A percentile compares a stretch with the other conserved stretches of the same genome.
phyloP scores from a whole-genome alignment of 306 rosid genomes.

The Adenanthera pavonina region DNA sequence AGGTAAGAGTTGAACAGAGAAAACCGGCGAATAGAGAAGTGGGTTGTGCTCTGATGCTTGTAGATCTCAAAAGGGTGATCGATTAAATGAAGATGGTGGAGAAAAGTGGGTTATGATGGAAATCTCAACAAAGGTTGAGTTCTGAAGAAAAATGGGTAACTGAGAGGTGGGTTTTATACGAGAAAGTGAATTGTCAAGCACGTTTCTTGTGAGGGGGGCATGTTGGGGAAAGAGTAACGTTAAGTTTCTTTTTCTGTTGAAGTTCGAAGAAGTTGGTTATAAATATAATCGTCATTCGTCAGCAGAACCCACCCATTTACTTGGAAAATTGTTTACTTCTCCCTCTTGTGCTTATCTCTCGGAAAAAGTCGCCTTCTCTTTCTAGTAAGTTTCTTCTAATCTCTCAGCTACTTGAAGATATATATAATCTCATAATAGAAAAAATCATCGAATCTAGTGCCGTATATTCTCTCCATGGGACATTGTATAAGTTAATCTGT shows the following conservation, averaged over 20 bases:
- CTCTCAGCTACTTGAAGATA: neutral
- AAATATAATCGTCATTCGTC: constrained; percentile 10
- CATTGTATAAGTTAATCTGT: neutral
- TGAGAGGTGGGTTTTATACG: constrained; percentile 4
- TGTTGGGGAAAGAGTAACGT: constrained; percentile 55
- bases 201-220: constrained; percentile 48
- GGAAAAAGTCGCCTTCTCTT: constrained; percentile 33
- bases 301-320: constrained; percentile 22
- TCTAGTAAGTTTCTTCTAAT: constrained; percentile 27
- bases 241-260: constrained; percentile 42
- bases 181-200: constrained; percentile 41
- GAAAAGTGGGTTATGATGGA: neutral
- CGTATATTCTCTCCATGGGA: neutral
- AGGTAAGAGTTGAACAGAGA: constrained; percentile 3
- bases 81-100: neutral
- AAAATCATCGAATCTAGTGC: too few relatives aligned
- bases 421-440: too few relatives aligned
- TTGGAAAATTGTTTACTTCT: constrained; percentile 47
- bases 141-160: neutral
- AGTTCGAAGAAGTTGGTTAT: constrained; percentile 42
- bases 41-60: neutral
- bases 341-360: neutral
- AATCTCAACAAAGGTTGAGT: neutral
- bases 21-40: neutral
- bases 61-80: neutral